Base-by-base conservation (phyloP, 2,329 filamentous ascomycete species). In the Sporothrix humicola region DNA sequence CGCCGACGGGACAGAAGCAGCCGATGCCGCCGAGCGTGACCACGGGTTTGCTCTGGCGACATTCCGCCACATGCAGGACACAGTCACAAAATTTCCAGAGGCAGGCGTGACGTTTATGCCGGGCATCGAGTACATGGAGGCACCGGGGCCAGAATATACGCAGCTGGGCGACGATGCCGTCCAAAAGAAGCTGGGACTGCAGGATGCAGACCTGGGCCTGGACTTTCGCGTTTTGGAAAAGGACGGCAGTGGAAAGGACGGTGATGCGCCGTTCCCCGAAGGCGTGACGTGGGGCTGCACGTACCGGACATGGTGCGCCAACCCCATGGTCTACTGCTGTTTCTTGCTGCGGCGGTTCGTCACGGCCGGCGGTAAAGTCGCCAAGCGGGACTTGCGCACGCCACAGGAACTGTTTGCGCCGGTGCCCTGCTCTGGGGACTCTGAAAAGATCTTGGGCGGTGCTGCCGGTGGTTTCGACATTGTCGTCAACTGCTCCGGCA, bases 241-340 rank as follows among this genome's bases (percentile, higher is more conserved):
- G 73, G 78, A 1, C 83, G 87, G 61, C 10, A 8, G 37, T 7
- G 42, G 2, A 9, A 56, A 26, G 13, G 52, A 26, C 15, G 37
- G 7, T 3, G 54, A 58, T 20, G 54, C 20, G 23, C 61, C 72
- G 52, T 48, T 75, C n/a, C 73, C 78, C 86, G 81, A 81, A 0
- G 79, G 79, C 31, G 83, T 87, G 0, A 76, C 73, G n/a, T 81
- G 86, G 75, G 87, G 85, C 0, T 86, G 82, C 66, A 82, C 85
- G 77, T 89, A 88, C 76, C 80, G 85, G 48, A 87, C 86, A 0
- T 89, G 85, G 81, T 88, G 86, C 76, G 80, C 88, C 7, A 87
- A 88, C 72, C 82, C 87, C 0, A 87, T 87, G 77, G 78, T 88
- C 5, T 89, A 89, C 77, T 86, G 85, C 77, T 80, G 81, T 3